phyloP scores from a whole-genome alignment of 2,329 filamentous ascomycete genomes.

The Nigrospora oryzae region DNA sequence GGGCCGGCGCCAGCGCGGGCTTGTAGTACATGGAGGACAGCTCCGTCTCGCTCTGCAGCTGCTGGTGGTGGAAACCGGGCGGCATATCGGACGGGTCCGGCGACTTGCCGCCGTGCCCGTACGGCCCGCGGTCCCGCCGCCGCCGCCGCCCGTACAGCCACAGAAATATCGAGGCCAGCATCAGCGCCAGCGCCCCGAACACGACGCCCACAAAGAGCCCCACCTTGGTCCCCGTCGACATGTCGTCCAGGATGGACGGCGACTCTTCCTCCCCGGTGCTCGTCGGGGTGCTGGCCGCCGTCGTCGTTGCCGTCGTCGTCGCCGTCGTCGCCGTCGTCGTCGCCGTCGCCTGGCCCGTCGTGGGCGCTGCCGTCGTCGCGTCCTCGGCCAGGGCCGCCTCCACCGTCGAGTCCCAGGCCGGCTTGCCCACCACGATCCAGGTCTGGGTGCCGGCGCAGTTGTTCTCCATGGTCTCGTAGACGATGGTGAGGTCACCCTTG shows the following conservation, averaged over 20 bases:
- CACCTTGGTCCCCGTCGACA: conserved; percentile 27
- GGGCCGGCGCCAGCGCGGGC: no score
- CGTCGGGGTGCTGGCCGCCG: conserved; percentile 7
- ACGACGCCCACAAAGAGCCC: conserved; percentile 30
- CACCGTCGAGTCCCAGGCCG: conserved; percentile 29
- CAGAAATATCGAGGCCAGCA: conserved; percentile 17
- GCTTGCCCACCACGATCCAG: conserved; percentile 30
- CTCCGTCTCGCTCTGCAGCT: no score
- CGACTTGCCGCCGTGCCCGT: no score
- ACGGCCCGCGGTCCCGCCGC: neutral
- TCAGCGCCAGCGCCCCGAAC: conserved; percentile 14
- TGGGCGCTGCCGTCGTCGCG: conserved; percentile 5
- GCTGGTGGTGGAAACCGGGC: no score
- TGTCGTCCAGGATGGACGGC: conserved; percentile 6
- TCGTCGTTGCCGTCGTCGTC: conserved; percentile 5
- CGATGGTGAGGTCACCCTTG: conserved; percentile 26
- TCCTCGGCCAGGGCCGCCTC: conserved; percentile 10
- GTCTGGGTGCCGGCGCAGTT: conserved; percentile 36
- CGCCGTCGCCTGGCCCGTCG: conserved; percentile 3
- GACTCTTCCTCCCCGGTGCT: conserved; percentile 6
- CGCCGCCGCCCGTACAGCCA: conserved; percentile 15
- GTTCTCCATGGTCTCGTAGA: conserved; percentile 32
- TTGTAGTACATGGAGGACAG: no score
- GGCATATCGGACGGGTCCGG: no score
- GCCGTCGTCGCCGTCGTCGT: conserved; percentile 10